Evolutionary conservation across 352 stramenopile species (phyloP), one percentile per base, ranked within the genome.

Genomic region (Phytophthora meadii): DNA sequence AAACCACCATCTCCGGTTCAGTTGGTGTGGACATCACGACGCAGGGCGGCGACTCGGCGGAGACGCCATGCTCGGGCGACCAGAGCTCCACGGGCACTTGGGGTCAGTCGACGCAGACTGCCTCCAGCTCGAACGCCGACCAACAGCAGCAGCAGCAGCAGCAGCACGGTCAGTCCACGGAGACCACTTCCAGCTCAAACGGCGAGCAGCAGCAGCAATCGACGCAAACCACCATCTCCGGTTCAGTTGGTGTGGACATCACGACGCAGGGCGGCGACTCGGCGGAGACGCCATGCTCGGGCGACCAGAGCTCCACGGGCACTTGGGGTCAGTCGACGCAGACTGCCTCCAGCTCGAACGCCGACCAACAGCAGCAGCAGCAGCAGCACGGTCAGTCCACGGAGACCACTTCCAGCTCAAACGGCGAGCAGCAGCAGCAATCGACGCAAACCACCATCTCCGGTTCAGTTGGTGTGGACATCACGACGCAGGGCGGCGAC

Each of bases 1-100:
- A 56, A 22, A 34, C 28, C 28, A 34, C 54, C 11, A 34, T 54
- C 32, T 49, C 54, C 3, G 45, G 54, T 17, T 63, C 54, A 14
- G 17, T 54, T 17, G 54, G 36, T 52, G 45, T 54, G 32, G 44
- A 63, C 44, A 41, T 54, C 44, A 42, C 54, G 6, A 34, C 32
- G n/a, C 63, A 61, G 1, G 49, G 49, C 2, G 54, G 32, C 8
- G 40, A 59, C 6, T 66, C 58, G 5, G 51, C 46, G 5, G 52
- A 72, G 32, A 68, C 51, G 15, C 65, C 65, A 17, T 68, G 65
- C 34, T 64, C 65, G 15, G 24, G 57, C 5, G 58, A 61, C 52
- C 45, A 61, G 34, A 68, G 44, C 51, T 51, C 64, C 4, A 68
- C 56, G 11, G 55, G 46, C 17, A 55, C 39, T 25, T 60, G 47